Conservation (phyloP, 2,329 filamentous ascomycete species). For the Cercospora citrullina region DNA sequence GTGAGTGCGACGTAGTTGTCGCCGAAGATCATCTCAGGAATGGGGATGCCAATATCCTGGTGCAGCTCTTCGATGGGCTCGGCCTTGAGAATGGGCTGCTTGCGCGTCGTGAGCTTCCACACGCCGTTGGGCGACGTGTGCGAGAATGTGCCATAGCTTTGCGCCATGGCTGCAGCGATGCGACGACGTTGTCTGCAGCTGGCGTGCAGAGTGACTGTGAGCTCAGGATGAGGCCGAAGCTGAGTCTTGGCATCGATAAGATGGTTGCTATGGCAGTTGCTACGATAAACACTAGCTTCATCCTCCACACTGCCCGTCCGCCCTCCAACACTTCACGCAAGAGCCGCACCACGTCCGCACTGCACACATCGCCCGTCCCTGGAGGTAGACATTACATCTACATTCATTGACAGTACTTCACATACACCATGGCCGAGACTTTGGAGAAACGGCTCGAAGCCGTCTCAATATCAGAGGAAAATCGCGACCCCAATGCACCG, state of each 20-base stretch:
- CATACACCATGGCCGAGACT: slow-evolving; percentile 53
- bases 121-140: slow-evolving; percentile 33
- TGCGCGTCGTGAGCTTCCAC: slow-evolving; percentile 69
- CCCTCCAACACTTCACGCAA: not conserved
- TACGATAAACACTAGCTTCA: not conserved
- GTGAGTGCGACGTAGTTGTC: slow-evolving; percentile 81
- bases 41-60: slow-evolving; percentile 74
- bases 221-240: not conserved
- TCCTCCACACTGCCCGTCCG: not conserved
- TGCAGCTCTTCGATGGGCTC: slow-evolving; percentile 86
- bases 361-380: slow-evolving; percentile 7
- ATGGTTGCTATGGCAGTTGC: slow-evolving; percentile 12
- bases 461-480: slow-evolving; percentile 87
- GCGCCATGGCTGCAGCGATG: slow-evolving; percentile 19
- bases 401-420: slow-evolving; percentile 26
- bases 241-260: slow-evolving; percentile 11
- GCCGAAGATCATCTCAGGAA: slow-evolving; percentile 99
- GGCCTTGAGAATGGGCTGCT: slow-evolving; percentile 91
- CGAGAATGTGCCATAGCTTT: slow-evolving; percentile 15
- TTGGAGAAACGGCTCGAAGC: slow-evolving; percentile 88
- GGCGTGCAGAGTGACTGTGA: not conserved
- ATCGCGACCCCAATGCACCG: slow-evolving; percentile 51
- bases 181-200: not conserved
- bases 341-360: not conserved
- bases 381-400: slow-evolving; percentile 14